A percentile compares a stretch with the other conserved stretches of the same genome.
These are phyloP conservation scores for Cicer chorassanicum DNA, from an alignment of 306 rosid species.

Conservation along the genomic window DNA sequence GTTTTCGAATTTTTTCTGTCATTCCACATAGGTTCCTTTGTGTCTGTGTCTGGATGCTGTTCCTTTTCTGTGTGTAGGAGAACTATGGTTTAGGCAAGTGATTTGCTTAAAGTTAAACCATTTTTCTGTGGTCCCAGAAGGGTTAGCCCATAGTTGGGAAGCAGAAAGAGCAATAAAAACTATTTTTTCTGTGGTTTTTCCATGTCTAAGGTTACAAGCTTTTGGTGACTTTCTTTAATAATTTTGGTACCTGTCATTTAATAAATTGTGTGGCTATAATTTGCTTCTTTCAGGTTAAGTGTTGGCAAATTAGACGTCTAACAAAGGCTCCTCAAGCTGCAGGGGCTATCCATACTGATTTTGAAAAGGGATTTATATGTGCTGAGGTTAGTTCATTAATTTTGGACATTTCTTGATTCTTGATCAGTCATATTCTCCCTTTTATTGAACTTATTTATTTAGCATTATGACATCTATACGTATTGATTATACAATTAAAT, in stretches of 20 bases:
- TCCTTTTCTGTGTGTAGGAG: slow-evolving; percentile 10
- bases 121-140: background rate
- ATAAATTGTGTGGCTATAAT: slow-evolving; percentile 7
- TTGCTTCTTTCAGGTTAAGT: slow-evolving; percentile 75
- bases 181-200: background rate
- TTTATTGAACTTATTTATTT: slow-evolving; percentile 9
- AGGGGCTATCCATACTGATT: slow-evolving; percentile 96
- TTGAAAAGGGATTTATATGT: slow-evolving; percentile 95
- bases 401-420: slow-evolving; percentile 20
- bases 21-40: slow-evolving; percentile 7
- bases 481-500: slow-evolving; percentile 22
- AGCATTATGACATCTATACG: background rate
- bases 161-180: no score
- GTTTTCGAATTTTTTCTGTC: background rate
- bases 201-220: background rate
- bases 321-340: slow-evolving; percentile 99
- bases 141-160: no score
- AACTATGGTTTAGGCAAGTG: background rate
- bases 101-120: background rate
- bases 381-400: slow-evolving; percentile 75
- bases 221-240: slow-evolving; percentile 1
- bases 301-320: slow-evolving; percentile 98
- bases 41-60: background rate
- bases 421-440: slow-evolving; percentile 20
- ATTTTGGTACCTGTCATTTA: background rate